Evolutionary conservation across 768 basidiomycete genomes (phyloP), one percentile per base, ranked within the genome.

Genomic region (Daedaleopsis sinensis): DNA sequence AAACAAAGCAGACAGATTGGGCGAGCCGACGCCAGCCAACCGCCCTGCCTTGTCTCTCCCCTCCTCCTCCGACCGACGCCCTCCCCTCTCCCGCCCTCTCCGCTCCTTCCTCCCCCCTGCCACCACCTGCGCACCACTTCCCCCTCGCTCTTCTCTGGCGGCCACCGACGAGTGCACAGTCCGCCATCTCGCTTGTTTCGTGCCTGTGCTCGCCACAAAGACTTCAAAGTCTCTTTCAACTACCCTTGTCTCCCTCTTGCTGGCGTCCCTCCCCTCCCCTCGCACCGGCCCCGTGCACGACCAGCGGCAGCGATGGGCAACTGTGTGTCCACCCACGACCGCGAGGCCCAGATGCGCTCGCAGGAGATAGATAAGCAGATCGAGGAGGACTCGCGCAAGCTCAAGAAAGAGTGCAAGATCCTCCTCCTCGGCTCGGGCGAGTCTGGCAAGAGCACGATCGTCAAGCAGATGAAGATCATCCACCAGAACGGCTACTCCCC

Each of bases 381-480:
- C 55, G 93, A 95, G 71, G 93, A 95, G 76, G 95, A 96, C 73
- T 83, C 82, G 16, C 87, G 84, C 73, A 87, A 83, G 73, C 90
- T 89, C 64, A 88, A 89, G 72, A 86, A 88, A 68, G 94, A 96
- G 72, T 95, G 93, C 79, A 96, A 96, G 83, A 95, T 97, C 67
- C 76, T 97, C 21, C 78, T 97, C 15, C 80, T 97, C n/a, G 95
- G 96, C 57, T 95, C 94, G 15, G 94, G 96, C 68, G 94, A 96
- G 78, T 93, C 91, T 0, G 96, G 96, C 7, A 98, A 98, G 77
- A 89, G 87, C 5, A 98, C 96, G 0, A 94, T 98, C 65, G 94
- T 97, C 38, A 98, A 98, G 73, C 96, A 98, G 75, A 97, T 98
- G 95, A 97, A 96, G 82, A 96, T 98, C 59, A 95, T 98, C 52